phyloP scores from a whole-genome alignment of 1,284 basidiomycete genomes.

The Sanghuangporus sanghuang region DNA sequence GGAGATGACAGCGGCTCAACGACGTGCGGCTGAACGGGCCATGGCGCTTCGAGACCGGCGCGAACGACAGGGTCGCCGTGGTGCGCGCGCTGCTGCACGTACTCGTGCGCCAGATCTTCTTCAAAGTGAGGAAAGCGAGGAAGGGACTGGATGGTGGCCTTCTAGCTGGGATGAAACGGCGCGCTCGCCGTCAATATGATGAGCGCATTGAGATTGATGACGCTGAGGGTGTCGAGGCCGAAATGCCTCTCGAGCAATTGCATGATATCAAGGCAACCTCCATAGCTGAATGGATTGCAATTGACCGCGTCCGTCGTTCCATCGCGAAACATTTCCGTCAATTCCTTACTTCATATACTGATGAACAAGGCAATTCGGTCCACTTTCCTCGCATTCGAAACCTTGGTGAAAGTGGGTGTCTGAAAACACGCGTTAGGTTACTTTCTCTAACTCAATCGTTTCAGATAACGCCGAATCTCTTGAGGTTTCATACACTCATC shows the following conservation, averaged over 20 bases:
- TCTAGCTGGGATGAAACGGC: conserved; percentile 65
- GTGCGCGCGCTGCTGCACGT: conserved; percentile 66
- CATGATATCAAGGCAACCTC: conserved; percentile 97
- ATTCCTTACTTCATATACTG: conserved; percentile 94
- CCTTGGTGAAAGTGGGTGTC: conserved; percentile 84
- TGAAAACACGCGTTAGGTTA: not conserved
- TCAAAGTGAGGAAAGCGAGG: conserved; percentile 54
- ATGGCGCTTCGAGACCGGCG: conserved; percentile 88
- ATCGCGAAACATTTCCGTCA: conserved; percentile 92
- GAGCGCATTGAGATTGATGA: conserved; percentile 84
- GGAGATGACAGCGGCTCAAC: conserved; percentile 66
- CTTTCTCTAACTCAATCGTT: conserved; percentile 10
- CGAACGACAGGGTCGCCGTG: conserved; percentile 59
- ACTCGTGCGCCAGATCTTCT: conserved; percentile 83
- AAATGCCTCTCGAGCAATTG: conserved; percentile 92
- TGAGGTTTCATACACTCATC: conserved; percentile 93
- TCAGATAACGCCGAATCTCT: conserved; percentile 94
- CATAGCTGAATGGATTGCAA: conserved; percentile 95
- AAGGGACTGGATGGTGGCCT: conserved; percentile 55
- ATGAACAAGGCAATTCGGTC: conserved; percentile 87
- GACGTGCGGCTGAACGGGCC: conserved; percentile 81
- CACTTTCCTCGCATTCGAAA: conserved; percentile 93
- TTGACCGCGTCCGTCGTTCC: conserved; percentile 84
- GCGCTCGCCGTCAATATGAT: conserved; percentile 83
- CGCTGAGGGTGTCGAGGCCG: conserved; percentile 82